These are phyloP conservation scores for Fistulinella prunicolor DNA, from an alignment of 768 basidiomycete species.

Conservation along the genomic window DNA sequence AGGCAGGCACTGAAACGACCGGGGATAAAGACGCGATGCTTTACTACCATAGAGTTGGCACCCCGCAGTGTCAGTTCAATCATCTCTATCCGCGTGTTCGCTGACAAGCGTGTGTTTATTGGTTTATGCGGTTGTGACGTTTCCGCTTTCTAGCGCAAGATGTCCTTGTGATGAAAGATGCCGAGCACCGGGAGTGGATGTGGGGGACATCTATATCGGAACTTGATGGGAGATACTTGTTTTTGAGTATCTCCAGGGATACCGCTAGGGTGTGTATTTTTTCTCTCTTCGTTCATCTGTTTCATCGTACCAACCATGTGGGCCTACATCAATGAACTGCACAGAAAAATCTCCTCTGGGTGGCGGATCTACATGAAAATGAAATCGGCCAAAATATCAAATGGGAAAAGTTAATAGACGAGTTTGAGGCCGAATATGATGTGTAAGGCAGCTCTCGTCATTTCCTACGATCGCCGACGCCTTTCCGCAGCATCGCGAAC, in stretches of 20 bases:
- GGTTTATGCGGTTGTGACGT: not conserved
- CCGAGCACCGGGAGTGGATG: constrained; percentile 62
- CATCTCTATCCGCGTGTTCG: not conserved
- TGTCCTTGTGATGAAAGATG: constrained; percentile 62
- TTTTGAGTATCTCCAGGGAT: constrained; percentile 54
- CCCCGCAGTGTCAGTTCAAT: constrained; percentile 54
- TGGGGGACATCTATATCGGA: constrained; percentile 56
- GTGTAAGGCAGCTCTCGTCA: constrained; percentile 43
- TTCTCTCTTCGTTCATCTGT: not conserved
- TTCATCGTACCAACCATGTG: not conserved
- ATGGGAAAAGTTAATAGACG: constrained; percentile 69
- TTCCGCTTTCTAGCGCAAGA: constrained; percentile 52
- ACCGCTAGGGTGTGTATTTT: constrained; percentile 52
- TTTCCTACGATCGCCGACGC: not conserved
- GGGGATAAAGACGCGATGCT: constrained; percentile 69
- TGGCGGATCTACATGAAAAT: constrained; percentile 59
- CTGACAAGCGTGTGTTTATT: constrained; percentile 5
- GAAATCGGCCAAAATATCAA: constrained; percentile 61
- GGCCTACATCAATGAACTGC: not conserved
- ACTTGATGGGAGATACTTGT: constrained; percentile 61
- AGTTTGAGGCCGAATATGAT: constrained; percentile 65
- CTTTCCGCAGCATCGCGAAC: constrained; percentile 52
- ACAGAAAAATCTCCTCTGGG: constrained; percentile 76
- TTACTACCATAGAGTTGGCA: constrained; percentile 73
- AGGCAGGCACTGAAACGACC: constrained; percentile 55